Percentiles rank a stretch among this genome's conserved stretches.
Evolutionary conservation across 1,284 basidiomycete species (phyloP).

Genomic region (Stygiomarasmius scandens): DNA sequence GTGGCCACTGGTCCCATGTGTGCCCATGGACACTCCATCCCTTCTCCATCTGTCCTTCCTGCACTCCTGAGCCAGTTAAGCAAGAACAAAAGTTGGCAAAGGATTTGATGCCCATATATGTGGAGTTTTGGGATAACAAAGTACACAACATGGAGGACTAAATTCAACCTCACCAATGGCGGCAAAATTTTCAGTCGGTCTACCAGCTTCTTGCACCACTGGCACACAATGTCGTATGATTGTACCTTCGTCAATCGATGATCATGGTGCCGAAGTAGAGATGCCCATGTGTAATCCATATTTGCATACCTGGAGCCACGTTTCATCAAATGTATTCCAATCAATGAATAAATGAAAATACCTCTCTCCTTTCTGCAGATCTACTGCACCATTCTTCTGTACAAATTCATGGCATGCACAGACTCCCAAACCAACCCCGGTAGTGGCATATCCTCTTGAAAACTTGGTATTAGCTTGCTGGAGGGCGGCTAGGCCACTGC

Average conservation of each 20-base stretch:
- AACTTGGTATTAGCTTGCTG: too few relatives aligned
- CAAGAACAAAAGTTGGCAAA: too few relatives aligned
- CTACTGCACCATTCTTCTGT: conserved; percentile 2
- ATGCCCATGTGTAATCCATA: background rate
- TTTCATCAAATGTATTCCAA: background rate
- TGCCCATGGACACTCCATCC: conserved; percentile 26
- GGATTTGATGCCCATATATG: too few relatives aligned
- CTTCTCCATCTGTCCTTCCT: conserved; percentile 26
- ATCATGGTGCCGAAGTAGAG: background rate
- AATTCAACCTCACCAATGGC: background rate
- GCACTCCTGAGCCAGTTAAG: conserved; percentile 22
- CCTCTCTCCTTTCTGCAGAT: background rate
- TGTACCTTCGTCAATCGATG: too few relatives aligned
- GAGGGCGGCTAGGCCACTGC: too few relatives aligned
- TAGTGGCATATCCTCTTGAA: too few relatives aligned
- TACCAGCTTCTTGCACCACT: conserved; percentile 20
- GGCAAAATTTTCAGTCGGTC: conserved; percentile 18
- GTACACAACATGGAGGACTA: conserved; percentile 12
- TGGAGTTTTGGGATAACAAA: too few relatives aligned
- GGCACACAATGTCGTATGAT: conserved; percentile 11
- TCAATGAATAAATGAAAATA: background rate
- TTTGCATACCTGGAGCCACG: background rate
- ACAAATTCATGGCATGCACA: too few relatives aligned
- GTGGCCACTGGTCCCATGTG: conserved; percentile 19
- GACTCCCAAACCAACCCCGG: too few relatives aligned